These are phyloP conservation scores for Catunica adiposa DNA, from an alignment of 2,329 filamentous ascomycete genomes.

Conservation along the genomic window DNA sequence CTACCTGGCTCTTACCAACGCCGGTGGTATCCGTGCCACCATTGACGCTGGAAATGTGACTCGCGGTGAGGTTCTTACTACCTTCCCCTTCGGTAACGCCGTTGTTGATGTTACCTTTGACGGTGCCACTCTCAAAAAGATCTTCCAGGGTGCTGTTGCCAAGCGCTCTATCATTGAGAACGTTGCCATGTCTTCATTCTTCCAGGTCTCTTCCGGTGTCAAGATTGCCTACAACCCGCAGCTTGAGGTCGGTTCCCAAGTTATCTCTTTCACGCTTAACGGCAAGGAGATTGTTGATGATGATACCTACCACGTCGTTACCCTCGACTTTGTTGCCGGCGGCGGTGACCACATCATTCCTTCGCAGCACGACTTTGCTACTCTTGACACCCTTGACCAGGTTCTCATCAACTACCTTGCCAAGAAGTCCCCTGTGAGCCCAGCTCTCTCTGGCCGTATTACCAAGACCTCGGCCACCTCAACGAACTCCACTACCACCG, in stretches of 20 bases:
- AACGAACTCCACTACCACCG: background rate
- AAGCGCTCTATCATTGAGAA: conserved; percentile 38
- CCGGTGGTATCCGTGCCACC: conserved; percentile 45
- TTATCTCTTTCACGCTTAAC: conserved; percentile 36
- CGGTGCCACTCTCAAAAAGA: conserved; percentile 37
- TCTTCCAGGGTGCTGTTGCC: conserved; percentile 42
- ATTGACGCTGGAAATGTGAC: conserved; percentile 46
- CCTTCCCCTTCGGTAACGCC: conserved; percentile 50
- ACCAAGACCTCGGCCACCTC: background rate
- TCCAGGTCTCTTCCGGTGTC: conserved; percentile 43
- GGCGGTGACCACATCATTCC: conserved; percentile 45
- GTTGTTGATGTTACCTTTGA: conserved; percentile 39
- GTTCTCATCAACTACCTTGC: conserved; percentile 35
- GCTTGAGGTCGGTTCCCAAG: conserved; percentile 30
- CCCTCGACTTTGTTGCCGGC: conserved; percentile 44
- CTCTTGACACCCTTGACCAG: conserved; percentile 37
- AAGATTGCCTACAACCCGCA: conserved; percentile 40
- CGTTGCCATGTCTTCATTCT: conserved; percentile 36
- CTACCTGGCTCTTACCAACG: conserved; percentile 43
- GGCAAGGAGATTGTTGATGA: conserved; percentile 27
- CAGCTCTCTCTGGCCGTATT: conserved; percentile 33
- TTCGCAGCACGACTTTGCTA: conserved; percentile 23
- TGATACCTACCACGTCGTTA: conserved; percentile 39
- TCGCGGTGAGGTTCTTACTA: conserved; percentile 44
- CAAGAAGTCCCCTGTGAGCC: conserved; percentile 31